phyloP scores from a whole-genome alignment of 2,329 filamentous ascomycete genomes.

The Albophoma yamanashiensis region DNA sequence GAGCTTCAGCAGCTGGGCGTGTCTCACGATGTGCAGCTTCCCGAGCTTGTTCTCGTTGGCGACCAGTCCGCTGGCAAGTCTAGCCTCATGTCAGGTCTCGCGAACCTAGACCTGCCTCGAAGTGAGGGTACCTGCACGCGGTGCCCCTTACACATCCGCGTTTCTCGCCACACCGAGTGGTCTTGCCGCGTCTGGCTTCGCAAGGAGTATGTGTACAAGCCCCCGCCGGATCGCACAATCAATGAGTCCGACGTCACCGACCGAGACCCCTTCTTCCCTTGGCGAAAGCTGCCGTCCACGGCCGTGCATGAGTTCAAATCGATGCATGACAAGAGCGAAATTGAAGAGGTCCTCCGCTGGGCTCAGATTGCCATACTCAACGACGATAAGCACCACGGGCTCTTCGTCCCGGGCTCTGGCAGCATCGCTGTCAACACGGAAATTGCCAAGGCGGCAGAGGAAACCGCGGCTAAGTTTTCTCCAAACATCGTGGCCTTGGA shows the following conservation, averaged over 20 bases:
- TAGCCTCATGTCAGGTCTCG: slow-evolving; percentile 52
- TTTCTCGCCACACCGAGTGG: slow-evolving; percentile 51
- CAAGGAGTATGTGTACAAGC: slow-evolving; percentile 49
- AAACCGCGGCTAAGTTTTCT: slow-evolving; percentile 57
- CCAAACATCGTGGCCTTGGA: slow-evolving; percentile 73
- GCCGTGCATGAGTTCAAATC: slow-evolving; percentile 50
- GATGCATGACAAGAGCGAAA: slow-evolving; percentile 47
- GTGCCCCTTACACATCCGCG: slow-evolving; percentile 71
- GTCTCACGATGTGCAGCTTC: slow-evolving; percentile 58
- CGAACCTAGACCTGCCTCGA: slow-evolving; percentile 61
- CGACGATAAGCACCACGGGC: slow-evolving; percentile 39
- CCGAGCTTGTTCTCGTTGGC: slow-evolving; percentile 73
- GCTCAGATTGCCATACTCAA: slow-evolving; percentile 73
- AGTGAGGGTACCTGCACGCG: slow-evolving; percentile 66
- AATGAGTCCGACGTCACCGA: slow-evolving; percentile 35
- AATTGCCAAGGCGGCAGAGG: slow-evolving; percentile 23
- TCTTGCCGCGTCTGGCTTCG: slow-evolving; percentile 57
- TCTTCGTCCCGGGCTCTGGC: slow-evolving; percentile 43
- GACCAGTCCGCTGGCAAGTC: slow-evolving; percentile 82
- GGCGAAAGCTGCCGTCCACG: slow-evolving; percentile 38
- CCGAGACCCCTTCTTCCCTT: slow-evolving; percentile 51
- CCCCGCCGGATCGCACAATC: slow-evolving; percentile 25
- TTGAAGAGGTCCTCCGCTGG: slow-evolving; percentile 59
- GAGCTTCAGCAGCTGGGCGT: slow-evolving; percentile 64
- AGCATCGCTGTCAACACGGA: slow-evolving; percentile 24